These are phyloP conservation scores for Venturia nashicola DNA, from an alignment of 2,329 filamentous ascomycete genomes.

Conservation along the genomic window DNA sequence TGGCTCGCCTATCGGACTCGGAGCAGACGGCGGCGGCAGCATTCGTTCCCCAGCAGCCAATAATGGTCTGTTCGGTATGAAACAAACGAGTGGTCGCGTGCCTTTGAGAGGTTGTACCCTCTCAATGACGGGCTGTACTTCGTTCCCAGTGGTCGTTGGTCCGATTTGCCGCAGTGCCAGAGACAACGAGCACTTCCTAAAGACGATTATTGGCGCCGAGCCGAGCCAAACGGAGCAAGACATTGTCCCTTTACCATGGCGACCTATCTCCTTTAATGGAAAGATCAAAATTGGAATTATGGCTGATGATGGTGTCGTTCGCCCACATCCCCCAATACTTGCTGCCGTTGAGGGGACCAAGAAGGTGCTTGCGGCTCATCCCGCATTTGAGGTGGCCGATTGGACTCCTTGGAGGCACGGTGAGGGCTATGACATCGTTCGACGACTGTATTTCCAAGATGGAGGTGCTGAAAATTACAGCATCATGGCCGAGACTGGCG, in stretches of 20 bases:
- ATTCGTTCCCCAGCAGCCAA: slow-evolving; percentile 37
- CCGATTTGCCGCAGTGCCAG: slow-evolving; percentile 30
- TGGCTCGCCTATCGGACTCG: slow-evolving; percentile 41
- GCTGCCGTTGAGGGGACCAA: slow-evolving; percentile 40
- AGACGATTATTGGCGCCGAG: slow-evolving; percentile 29
- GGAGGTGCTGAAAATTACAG: slow-evolving; percentile 42
- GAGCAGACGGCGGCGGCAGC: slow-evolving; percentile 37
- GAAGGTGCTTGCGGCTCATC: slow-evolving; percentile 6
- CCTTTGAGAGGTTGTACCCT: slow-evolving; percentile 33
- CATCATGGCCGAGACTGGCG: slow-evolving; percentile 40
- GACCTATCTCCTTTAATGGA: slow-evolving; percentile 25
- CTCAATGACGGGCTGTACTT: slow-evolving; percentile 22
- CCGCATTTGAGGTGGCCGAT: slow-evolving; percentile 41
- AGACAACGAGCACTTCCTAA: slow-evolving; percentile 43
- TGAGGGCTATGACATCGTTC: slow-evolving; percentile 34
- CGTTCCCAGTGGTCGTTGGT: background rate
- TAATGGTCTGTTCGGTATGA: slow-evolving; percentile 36
- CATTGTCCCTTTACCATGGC: slow-evolving; percentile 43
- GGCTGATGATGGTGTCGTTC: slow-evolving; percentile 52
- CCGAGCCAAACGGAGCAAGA: slow-evolving; percentile 42
- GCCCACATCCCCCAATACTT: slow-evolving; percentile 52
- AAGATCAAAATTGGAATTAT: slow-evolving; percentile 46
- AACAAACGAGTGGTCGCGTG: slow-evolving; percentile 34
- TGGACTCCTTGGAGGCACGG: slow-evolving; percentile 37
- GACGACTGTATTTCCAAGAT: slow-evolving; percentile 46